These are phyloP conservation scores for Pichia sp. DNA, from an alignment of 1,139 yeast species.

Conservation along the genomic window DNA sequence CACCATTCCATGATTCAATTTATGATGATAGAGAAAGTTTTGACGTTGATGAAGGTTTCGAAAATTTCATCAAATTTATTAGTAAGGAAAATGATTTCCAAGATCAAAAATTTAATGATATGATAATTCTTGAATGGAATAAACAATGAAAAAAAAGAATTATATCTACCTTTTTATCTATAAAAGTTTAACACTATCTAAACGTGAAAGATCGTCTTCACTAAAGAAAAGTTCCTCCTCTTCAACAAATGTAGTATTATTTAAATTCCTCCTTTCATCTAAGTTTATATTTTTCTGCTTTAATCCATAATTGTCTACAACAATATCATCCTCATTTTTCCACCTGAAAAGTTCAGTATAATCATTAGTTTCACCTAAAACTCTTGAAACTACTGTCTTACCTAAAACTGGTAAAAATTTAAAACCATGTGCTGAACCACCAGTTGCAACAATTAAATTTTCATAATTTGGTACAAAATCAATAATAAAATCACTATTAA, in stretches of 20 bases:
- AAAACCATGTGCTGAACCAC: slow-evolving; percentile 29
- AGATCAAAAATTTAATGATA: slow-evolving; percentile 1
- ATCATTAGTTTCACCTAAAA: slow-evolving; percentile 20
- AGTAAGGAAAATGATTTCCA: slow-evolving; percentile 3
- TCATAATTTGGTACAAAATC: slow-evolving; percentile 26
- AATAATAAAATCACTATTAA: slow-evolving; percentile 27
- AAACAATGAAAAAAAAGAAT: background rate
- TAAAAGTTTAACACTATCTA: background rate
- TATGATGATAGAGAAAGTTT: background rate
- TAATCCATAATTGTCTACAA: slow-evolving; percentile 10
- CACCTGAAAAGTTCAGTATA: slow-evolving; percentile 28
- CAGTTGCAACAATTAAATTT: slow-evolving; percentile 27
- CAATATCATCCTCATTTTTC: slow-evolving; percentile 26
- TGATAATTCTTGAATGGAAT: slow-evolving; percentile 5
- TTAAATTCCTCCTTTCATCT: slow-evolving; percentile 4
- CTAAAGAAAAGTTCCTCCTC: background rate
- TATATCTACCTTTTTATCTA: background rate
- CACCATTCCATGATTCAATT: background rate
- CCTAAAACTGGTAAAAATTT: slow-evolving; percentile 32
- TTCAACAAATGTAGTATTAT: background rate
- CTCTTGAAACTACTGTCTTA: slow-evolving; percentile 25
- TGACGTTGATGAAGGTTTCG: slow-evolving; percentile 1
- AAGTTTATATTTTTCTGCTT: slow-evolving; percentile 7
- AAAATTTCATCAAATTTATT: slow-evolving; percentile 5
- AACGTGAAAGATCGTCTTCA: background rate